phyloP scores from a whole-genome alignment of 192 early-diverging fungal genomes.

The Funneliformis geosporum region DNA sequence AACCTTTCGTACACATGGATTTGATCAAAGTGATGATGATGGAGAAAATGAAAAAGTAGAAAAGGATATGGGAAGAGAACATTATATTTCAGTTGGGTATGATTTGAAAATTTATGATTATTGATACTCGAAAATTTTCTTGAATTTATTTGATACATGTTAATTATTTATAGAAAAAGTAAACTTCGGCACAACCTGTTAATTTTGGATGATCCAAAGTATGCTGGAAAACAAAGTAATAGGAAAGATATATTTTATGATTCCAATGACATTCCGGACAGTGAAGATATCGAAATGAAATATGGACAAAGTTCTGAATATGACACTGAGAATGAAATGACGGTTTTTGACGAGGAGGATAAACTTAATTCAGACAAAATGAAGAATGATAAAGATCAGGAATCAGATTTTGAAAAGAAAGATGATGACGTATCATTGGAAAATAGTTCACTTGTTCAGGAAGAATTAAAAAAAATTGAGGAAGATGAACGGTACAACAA shows the following conservation, averaged over 20 bases:
- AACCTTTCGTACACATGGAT: slow-evolving; percentile 44
- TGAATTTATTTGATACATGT: neutral
- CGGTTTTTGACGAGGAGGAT: slow-evolving; percentile 31
- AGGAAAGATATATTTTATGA: slow-evolving; percentile 63
- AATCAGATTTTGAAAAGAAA: slow-evolving; percentile 40
- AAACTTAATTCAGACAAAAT: slow-evolving; percentile 31
- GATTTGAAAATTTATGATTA: neutral
- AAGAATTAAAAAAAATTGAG: slow-evolving; percentile 73
- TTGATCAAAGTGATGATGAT: slow-evolving; percentile 50
- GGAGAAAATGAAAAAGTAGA: slow-evolving; percentile 52
- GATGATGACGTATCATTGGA: slow-evolving; percentile 42
- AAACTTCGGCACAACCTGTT: slow-evolving; percentile 58
- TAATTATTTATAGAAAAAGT: slow-evolving; percentile 54
- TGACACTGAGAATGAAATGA: neutral
- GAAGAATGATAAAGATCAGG: slow-evolving; percentile 44
- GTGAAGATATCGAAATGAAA: slow-evolving; percentile 44
- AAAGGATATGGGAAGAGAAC: slow-evolving; percentile 56
- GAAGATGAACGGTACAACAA: slow-evolving; percentile 69
- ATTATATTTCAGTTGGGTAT: slow-evolving; percentile 71
- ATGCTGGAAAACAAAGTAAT: slow-evolving; percentile 65
- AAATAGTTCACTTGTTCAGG: slow-evolving; percentile 42
- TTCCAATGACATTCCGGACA: slow-evolving; percentile 43
- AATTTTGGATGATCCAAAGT: slow-evolving; percentile 71
- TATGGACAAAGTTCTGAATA: slow-evolving; percentile 16
- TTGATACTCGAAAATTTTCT: neutral